phyloP scores from a whole-genome alignment of 176 grass and related monocot species.

The Rhynchospora pubera region DNA sequence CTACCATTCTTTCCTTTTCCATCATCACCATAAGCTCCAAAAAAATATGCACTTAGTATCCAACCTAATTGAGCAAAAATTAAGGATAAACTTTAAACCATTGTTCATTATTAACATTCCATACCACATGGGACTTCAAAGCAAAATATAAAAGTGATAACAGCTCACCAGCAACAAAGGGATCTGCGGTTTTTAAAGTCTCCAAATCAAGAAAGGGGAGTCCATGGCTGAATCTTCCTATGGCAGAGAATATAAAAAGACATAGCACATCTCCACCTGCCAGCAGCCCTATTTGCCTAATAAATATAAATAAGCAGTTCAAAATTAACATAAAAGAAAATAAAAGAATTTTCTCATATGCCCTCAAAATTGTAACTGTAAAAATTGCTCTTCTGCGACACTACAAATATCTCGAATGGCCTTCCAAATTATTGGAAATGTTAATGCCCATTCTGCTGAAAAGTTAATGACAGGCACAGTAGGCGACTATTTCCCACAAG shows the following conservation, averaged over 20 bases:
- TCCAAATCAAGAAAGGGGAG: conserved; percentile 53
- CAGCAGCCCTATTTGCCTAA: conserved; percentile 66
- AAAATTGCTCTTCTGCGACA: neutral
- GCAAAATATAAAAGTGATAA: neutral
- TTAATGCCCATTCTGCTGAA: neutral
- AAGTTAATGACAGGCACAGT: neutral
- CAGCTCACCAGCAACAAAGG: conserved; percentile 72
- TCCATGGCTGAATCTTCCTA: conserved; percentile 92
- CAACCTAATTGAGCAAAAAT: conserved; percentile 46
- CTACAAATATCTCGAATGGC: neutral
- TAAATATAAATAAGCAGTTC: neutral
- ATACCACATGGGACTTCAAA: neutral
- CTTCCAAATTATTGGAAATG: neutral
- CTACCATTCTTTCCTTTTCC: conserved; percentile 73
- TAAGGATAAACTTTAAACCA: neutral
- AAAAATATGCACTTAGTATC: conserved; percentile 74
- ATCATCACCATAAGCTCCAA: conserved; percentile 79
- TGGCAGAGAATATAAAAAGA: conserved; percentile 62
- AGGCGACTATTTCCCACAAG: neutral
- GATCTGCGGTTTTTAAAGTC: conserved; percentile 73
- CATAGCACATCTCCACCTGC: conserved; percentile 77
- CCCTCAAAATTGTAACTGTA: neutral
- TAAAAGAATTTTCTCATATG: neutral
- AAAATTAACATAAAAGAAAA: neutral
- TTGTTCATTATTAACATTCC: neutral